These are phyloP conservation scores for Coemansia sp. DNA, from an alignment of 192 early-diverging fungal genomes.

Conservation along the genomic window DNA sequence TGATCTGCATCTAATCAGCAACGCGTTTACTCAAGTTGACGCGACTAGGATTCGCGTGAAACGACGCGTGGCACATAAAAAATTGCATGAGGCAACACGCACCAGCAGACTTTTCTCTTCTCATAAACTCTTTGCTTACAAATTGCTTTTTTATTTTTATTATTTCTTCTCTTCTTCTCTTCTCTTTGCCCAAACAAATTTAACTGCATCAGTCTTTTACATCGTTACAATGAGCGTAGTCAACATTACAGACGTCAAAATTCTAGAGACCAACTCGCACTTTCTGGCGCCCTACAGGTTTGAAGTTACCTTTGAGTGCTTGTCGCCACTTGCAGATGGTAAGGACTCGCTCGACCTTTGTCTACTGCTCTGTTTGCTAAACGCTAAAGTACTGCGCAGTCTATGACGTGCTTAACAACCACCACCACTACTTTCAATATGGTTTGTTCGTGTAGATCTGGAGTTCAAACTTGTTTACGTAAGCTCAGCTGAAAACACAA, in stretches of 20 bases:
- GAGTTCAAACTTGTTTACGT: constrained; percentile 99
- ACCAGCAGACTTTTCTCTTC: background rate
- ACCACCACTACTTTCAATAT: background rate
- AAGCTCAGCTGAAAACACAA: constrained; percentile 79
- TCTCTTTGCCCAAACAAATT: background rate
- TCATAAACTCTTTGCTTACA: background rate
- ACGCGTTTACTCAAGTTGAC: background rate
- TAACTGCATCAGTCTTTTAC: background rate
- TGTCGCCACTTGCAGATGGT: constrained; percentile 85
- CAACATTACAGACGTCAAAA: constrained; percentile 78
- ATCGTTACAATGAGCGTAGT: constrained; percentile 70
- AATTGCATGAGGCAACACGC: background rate
- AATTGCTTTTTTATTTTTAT: background rate
- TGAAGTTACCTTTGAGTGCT: constrained; percentile 98
- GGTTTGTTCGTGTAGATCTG: constrained; percentile 66
- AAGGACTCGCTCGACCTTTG: constrained; percentile 18
- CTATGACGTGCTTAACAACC: background rate
- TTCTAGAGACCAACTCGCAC: constrained; percentile 64
- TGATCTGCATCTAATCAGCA: constrained; percentile 2
- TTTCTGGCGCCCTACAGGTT: constrained; percentile 86
- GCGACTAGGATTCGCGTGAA: background rate
- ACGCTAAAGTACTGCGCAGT: background rate
- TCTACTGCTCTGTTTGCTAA: constrained; percentile 3
- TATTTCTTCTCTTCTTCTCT: background rate
- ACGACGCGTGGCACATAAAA: background rate